Evolutionary conservation across 2,329 filamentous ascomycete genomes (phyloP).

Genomic region (Neodidymelliopsis sp.): DNA sequence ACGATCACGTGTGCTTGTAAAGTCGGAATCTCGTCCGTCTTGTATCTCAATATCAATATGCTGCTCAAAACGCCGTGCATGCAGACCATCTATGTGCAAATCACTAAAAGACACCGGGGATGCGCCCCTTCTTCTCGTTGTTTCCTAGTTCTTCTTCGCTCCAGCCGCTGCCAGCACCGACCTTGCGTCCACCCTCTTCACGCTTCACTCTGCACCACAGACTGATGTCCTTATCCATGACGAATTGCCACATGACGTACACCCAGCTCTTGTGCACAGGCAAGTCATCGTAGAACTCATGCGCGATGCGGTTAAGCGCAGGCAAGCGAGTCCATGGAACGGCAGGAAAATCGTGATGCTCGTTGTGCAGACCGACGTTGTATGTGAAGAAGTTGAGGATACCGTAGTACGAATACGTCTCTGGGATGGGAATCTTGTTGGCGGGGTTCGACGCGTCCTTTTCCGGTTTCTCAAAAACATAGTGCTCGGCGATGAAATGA

Average conservation of each 20-base stretch:
- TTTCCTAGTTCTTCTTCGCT: conserved; percentile 58
- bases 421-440: conserved; percentile 68
- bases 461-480: conserved; percentile 58
- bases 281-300: conserved; percentile 89
- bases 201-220: conserved; percentile 94
- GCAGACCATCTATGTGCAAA: background rate
- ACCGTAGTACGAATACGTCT: conserved; percentile 98
- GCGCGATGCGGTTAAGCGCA: conserved; percentile 77
- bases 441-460: conserved; percentile 64
- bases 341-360: conserved; percentile 98
- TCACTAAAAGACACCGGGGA: conserved; percentile 43
- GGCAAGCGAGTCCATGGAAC: conserved; percentile 92
- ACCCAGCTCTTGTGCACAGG: conserved; percentile 91
- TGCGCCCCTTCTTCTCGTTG: conserved; percentile 57
- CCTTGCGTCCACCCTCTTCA: conserved; percentile 74
- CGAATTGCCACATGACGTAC: conserved; percentile 94
- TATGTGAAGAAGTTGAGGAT: conserved; percentile 91
- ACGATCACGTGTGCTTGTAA: too few species aligned
- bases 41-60: background rate
- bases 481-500: conserved; percentile 98
- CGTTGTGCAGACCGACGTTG: conserved; percentile 97
- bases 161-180: conserved; percentile 57
- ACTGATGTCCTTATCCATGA: conserved; percentile 87
- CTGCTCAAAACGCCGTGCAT: conserved; percentile 7
- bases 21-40: too few species aligned